Conservation (phyloP, 495 filamentous ascomycete species). For the Rusavskia elegans region DNA sequence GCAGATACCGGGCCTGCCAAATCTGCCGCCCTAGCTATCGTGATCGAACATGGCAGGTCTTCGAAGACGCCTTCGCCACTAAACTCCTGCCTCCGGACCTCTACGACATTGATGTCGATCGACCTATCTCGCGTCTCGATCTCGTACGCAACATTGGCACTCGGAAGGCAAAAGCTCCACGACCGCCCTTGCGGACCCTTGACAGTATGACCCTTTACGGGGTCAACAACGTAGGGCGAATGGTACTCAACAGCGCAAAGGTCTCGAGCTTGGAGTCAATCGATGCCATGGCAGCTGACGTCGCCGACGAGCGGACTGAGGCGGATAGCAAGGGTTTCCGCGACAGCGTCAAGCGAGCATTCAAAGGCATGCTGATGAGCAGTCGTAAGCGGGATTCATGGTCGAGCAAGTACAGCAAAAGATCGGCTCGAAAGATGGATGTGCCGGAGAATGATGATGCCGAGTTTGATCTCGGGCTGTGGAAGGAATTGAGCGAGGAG, state of each 20-base stretch:
- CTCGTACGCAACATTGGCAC: conserved; percentile 1
- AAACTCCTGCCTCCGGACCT: conserved; percentile 3
- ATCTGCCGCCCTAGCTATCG: conserved; percentile 27
- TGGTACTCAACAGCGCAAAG: not conserved
- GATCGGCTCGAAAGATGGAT: not conserved
- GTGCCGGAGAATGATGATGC: conserved; percentile 1
- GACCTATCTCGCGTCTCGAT: conserved; percentile 5
- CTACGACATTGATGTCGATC: conserved; percentile 9
- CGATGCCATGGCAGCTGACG: not conserved
- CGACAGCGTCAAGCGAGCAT: conserved; percentile 7
- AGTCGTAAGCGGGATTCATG: not conserved
- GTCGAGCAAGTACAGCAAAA: not conserved
- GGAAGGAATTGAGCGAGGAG: conserved; percentile 8
- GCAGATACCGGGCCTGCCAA: conserved; percentile 35
- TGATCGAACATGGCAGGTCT: conserved; percentile 29
- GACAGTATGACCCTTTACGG: conserved; percentile 5
- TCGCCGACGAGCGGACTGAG: conserved; percentile 2
- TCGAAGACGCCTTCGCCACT: conserved; percentile 29
- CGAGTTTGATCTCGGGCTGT: conserved; percentile 10
- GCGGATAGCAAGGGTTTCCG: conserved; percentile 10
- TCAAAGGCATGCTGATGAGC: conserved; percentile 7
- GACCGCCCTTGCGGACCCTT: not conserved
- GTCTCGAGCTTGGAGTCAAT: not conserved
- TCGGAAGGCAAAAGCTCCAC: not conserved
- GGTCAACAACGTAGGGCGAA: not conserved